These are phyloP conservation scores for Piedraia hortae DNA, from an alignment of 2,329 filamentous ascomycete species.

Conservation along the genomic window DNA sequence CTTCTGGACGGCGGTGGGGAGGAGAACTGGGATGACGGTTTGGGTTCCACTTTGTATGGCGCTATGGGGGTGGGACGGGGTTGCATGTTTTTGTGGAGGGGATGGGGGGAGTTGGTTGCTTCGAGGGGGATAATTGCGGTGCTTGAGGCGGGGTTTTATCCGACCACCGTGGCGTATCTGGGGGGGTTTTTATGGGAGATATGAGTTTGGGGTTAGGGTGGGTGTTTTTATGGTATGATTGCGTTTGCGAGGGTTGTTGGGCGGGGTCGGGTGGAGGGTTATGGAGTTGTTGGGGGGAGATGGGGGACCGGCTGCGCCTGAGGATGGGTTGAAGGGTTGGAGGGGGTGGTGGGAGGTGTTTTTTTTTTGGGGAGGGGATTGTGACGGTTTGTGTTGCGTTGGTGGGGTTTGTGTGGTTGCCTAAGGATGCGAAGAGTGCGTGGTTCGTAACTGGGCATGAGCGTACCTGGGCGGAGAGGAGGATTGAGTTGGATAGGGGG, in stretches of 20 bases:
- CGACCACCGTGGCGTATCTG: conserved; percentile 29
- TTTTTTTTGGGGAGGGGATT: conserved; percentile 23
- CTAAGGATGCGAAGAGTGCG: conserved; percentile 21
- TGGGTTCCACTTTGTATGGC: conserved; percentile 32
- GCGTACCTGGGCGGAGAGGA: conserved; percentile 19
- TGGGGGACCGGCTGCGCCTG: conserved; percentile 1
- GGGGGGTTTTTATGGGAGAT: conserved; percentile 30
- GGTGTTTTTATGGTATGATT: conserved; percentile 28
- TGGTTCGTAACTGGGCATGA: conserved; percentile 24
- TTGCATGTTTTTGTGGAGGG: conserved; percentile 20
- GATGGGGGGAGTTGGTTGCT: conserved; percentile 20
- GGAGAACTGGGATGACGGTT: conserved; percentile 25
- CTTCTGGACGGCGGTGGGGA: conserved; percentile 27
- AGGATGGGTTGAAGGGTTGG: background rate
- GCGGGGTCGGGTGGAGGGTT: conserved; percentile 23
- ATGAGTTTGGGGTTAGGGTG: conserved; percentile 26
- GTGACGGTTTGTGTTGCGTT: conserved; percentile 20
- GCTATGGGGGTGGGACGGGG: conserved; percentile 23
- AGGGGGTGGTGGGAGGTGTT: conserved; percentile 20
- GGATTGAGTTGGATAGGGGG: conserved; percentile 14
- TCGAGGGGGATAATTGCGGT: conserved; percentile 20
- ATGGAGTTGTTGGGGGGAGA: conserved; percentile 16
- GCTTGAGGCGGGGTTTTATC: conserved; percentile 30
- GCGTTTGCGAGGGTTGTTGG: conserved; percentile 28
- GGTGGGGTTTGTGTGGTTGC: conserved; percentile 23